Evolutionary conservation across 306 rosid species (phyloP).

Genomic region (Cucurbita pepo): DNA sequence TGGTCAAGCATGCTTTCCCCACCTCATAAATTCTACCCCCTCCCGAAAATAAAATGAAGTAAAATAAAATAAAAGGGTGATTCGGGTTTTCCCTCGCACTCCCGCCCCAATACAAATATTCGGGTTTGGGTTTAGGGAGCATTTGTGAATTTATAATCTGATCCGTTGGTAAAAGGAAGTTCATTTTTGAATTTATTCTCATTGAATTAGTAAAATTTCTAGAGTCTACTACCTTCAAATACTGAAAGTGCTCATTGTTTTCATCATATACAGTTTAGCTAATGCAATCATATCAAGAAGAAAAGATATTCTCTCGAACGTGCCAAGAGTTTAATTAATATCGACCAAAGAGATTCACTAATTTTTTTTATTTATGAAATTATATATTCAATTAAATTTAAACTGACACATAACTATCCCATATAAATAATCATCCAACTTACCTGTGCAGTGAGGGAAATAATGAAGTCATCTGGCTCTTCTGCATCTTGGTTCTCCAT

Average conservation of each 20-base stretch:
- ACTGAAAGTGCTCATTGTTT: background rate
- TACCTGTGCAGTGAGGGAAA: conserved; percentile 89
- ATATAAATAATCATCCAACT: background rate
- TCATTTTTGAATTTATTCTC: background rate
- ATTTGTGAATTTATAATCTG: background rate
- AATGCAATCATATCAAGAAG: background rate
- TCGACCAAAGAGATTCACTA: background rate
- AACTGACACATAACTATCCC: background rate
- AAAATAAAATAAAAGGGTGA: background rate
- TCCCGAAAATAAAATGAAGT: background rate
- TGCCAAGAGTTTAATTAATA: background rate
- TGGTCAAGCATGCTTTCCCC: background rate
- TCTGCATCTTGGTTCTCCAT: conserved; percentile 97
- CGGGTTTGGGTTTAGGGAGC: background rate
- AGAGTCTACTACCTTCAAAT: background rate
- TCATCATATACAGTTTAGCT: background rate
- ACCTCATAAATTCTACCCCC: background rate
- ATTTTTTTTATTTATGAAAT: background rate
- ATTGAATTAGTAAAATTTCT: background rate
- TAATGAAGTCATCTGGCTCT: conserved; percentile 93
- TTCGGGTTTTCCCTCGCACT: background rate
- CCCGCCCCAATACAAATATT: background rate
- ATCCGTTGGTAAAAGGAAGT: background rate
- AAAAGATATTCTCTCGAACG: background rate
- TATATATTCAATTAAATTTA: background rate